A percentile compares a stretch with the other conserved stretches of the same genome.
phyloP scores from a whole-genome alignment of 441 rosid species.

The Biscutella auriculata region DNA sequence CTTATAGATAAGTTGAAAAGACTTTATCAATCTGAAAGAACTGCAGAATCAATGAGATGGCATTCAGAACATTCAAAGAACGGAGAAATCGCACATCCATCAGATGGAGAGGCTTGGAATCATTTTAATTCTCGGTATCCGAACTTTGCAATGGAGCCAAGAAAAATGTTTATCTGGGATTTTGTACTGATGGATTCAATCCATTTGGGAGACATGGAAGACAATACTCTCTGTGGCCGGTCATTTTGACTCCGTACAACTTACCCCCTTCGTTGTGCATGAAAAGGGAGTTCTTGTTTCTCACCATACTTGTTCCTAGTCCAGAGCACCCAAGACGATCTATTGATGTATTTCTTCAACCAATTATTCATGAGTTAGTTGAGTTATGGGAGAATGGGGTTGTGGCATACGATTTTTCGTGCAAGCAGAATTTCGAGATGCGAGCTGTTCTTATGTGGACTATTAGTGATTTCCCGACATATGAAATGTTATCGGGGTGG shows the following conservation, averaged over 20 bases:
- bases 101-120: not conserved
- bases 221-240: not conserved
- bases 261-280: not conserved
- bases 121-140: not conserved
- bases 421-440: not conserved
- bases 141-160: not conserved
- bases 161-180: not conserved
- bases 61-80: not conserved
- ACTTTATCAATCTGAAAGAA: not conserved
- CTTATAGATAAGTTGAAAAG: not conserved
- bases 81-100: not conserved
- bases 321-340: not conserved
- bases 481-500: no score
- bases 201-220: not conserved
- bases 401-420: not conserved
- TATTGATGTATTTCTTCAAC: not conserved
- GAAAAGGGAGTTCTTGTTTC: not conserved
- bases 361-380: not conserved
- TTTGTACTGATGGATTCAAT: not conserved
- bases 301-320: not conserved
- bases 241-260: not conserved
- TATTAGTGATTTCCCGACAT: no score
- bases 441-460: not conserved
- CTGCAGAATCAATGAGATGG: not conserved
- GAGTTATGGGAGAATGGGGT: not conserved